phyloP scores from a whole-genome alignment of 805 yeast genomes.

The Wickerhamiella domercqiae region DNA sequence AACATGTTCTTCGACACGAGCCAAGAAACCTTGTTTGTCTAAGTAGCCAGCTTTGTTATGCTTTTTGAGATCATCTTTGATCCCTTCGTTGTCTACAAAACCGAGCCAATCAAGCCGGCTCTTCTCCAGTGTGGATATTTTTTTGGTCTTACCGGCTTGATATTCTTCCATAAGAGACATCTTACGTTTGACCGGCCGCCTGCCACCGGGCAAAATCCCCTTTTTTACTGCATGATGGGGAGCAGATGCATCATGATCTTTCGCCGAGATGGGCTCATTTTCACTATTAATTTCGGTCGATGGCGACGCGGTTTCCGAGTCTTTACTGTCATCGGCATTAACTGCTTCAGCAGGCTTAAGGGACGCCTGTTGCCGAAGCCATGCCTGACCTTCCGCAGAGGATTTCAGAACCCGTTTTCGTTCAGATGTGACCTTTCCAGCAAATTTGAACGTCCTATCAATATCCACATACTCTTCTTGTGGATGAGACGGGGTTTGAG shows the following conservation, averaged over 20 bases:
- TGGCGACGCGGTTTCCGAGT: conserved; percentile 5
- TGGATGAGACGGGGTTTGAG: background rate
- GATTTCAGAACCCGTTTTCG: conserved; percentile 59
- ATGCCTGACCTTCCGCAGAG: conserved; percentile 82
- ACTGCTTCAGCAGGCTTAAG: conserved; percentile 14
- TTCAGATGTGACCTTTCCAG: conserved; percentile 69
- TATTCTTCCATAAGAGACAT: conserved; percentile 66
- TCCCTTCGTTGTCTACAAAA: conserved; percentile 75
- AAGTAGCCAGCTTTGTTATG: conserved; percentile 83
- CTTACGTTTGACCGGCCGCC: conserved; percentile 40
- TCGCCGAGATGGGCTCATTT: background rate
- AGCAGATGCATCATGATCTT: background rate
- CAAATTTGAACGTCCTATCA: conserved; percentile 68
- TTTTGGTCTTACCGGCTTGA: conserved; percentile 51
- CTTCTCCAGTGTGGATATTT: conserved; percentile 82
- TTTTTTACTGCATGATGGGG: conserved; percentile 1
- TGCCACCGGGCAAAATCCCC: conserved; percentile 4
- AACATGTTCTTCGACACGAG: conserved; percentile 49
- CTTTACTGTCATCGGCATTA: background rate
- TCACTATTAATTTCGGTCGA: conserved; percentile 14
- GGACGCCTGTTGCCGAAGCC: conserved; percentile 31
- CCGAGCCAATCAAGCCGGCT: conserved; percentile 90
- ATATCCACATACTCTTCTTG: conserved; percentile 47
- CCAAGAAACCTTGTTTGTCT: conserved; percentile 80
- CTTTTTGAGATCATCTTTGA: conserved; percentile 63